Base-by-base conservation (phyloP, 2,329 filamentous ascomycete genomes). In the Fusarium begoniae region DNA sequence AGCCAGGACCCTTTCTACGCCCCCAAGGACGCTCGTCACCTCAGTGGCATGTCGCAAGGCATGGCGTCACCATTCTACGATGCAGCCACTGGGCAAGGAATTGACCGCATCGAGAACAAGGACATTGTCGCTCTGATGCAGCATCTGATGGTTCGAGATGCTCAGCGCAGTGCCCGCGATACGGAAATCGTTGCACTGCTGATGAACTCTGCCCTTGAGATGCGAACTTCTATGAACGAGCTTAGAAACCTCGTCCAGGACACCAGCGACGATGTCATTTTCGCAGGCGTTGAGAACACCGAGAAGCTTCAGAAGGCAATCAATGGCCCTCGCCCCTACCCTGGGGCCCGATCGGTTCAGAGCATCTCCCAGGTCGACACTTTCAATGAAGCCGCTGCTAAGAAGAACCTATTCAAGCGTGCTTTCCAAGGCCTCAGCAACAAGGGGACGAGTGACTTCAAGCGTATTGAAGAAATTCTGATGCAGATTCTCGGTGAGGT, bases 61-160 rank as follows among this genome's bases (percentile, higher is more conserved):
- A 94, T 98, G 89, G 88, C 87, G 8, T 96, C 95, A 37, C 95
- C 96, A 6, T 87, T 98, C 26, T 98, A 98, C 79, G 96, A 99
- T 80, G 91, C 94, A 67, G 90, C 95, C 8, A 97, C 94, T 4
- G 96, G 96, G 59, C 91, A 90, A 71, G 95, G 95, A 40, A 93
- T 98, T 59, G 95, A 98, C 75, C 89, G 92, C 54, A 98, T 99
- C 58, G 93, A 98, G 81, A 98, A 95, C 51, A 96, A 97, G 84
- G 96, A 99, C 79, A 97, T 99, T 77, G 93, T 99, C 73, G 94
- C 96, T 30, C 86, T 99, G 69, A 99, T 99, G 96, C 96, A 99
- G 80, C 96, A 99, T 82, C 91, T 99, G 72, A 98, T 97, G 81
- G 96, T 98, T 72, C 93, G 96, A 41, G 96, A 99, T 84, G 96